Percentiles rank a stretch among this genome's conserved stretches.
Evolutionary conservation across 2,329 filamentous ascomycete genomes (phyloP).

Genomic region (Talaromyces sp.): DNA sequence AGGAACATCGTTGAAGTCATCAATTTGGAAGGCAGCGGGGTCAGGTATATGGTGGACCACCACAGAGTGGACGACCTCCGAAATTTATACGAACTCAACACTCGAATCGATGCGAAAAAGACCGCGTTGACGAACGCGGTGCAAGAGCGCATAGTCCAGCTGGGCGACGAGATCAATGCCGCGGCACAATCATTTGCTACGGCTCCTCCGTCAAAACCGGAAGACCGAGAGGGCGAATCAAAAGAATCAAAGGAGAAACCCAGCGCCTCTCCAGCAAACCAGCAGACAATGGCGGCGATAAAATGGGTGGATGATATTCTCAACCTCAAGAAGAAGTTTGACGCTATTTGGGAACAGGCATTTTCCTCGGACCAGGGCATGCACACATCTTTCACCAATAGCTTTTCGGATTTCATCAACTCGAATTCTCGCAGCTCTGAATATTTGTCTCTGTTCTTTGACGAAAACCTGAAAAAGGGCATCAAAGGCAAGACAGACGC

Average conservation of each 20-base stretch:
- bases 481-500: conserved; percentile 87
- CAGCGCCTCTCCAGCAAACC: conserved; percentile 51
- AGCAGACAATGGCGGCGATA: conserved; percentile 80
- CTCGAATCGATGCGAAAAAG: conserved; percentile 71
- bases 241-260: conserved; percentile 45
- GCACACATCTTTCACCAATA: conserved; percentile 76
- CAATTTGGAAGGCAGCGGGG: conserved; percentile 75
- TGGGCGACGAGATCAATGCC: conserved; percentile 77
- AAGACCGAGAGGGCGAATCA: conserved; percentile 32
- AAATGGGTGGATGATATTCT: conserved; percentile 95
- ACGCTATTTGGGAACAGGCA: conserved; percentile 67
- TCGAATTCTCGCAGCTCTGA: conserved; percentile 79
- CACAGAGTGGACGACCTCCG: conserved; percentile 71
- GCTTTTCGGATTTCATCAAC: conserved; percentile 92
- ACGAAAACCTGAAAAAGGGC: conserved; percentile 91
- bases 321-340: conserved; percentile 80
- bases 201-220: conserved; percentile 43
- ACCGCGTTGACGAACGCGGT: conserved; percentile 64
- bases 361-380: conserved; percentile 72
- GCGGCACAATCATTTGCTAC: conserved; percentile 51
- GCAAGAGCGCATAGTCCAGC: conserved; percentile 68
- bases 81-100: conserved; percentile 75
- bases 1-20: conserved; percentile 76
- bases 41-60: conserved; percentile 87
- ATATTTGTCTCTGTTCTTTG: conserved; percentile 92